Evolutionary conservation across 495 filamentous ascomycete genomes (phyloP).

Genomic region (Podospora conica): DNA sequence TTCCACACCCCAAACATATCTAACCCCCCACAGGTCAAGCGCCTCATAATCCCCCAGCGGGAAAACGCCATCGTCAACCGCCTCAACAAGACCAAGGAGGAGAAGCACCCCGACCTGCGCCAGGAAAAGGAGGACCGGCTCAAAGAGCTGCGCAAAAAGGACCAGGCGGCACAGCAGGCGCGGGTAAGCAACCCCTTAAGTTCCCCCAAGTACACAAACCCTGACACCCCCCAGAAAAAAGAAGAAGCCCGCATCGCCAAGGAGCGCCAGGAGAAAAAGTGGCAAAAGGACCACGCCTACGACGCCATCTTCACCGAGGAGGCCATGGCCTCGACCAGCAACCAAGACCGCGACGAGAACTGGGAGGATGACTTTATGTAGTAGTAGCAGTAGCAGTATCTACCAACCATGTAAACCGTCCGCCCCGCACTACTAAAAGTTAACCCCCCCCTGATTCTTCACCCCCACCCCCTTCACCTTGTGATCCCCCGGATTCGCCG

Average conservation of each 20-base stretch:
- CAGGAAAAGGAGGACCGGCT: constrained; percentile 71
- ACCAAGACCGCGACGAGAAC: constrained; percentile 56
- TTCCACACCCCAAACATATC: background rate
- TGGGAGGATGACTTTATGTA: constrained; percentile 75
- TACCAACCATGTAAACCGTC: background rate
- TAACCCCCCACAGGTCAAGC: constrained; percentile 50
- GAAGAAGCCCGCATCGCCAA: constrained; percentile 72
- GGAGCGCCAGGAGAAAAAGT: constrained; percentile 81
- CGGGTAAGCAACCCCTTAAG: constrained; percentile 45
- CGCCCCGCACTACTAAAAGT: constrained; percentile 19
- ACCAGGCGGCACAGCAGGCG: constrained; percentile 60
- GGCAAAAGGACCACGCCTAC: constrained; percentile 90
- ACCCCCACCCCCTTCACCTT: constrained; percentile 41
- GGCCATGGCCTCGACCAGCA: constrained; percentile 56
- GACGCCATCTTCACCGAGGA: constrained; percentile 74
- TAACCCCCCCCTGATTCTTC: constrained; percentile 43
- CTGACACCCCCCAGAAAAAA: constrained; percentile 48
- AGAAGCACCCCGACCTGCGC: constrained; percentile 74
- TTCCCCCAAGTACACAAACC: background rate
- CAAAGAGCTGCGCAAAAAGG: constrained; percentile 59
- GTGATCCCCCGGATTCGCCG: constrained; percentile 87
- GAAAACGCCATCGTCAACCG: constrained; percentile 91
- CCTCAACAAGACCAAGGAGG: constrained; percentile 88
- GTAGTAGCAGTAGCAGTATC: too few relatives aligned
- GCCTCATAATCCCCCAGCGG: constrained; percentile 64